Base-by-base conservation (phyloP, 2,329 filamentous ascomycete genomes). In the Lizonia empirigonia region DNA sequence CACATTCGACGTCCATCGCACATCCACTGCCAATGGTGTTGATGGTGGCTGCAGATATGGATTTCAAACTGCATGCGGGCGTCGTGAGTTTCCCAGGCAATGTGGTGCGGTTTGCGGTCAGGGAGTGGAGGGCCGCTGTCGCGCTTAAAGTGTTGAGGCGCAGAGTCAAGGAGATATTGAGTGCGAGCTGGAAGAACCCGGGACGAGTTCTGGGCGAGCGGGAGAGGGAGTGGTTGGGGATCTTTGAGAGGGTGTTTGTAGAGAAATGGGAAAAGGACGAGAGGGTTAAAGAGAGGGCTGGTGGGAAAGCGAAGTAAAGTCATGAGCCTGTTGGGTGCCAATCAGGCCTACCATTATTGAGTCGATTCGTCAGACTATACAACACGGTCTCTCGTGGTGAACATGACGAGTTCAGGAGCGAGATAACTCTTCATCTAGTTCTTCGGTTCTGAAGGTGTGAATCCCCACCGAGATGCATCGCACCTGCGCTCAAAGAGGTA, bases 101-200 rank as follows among this genome's bases (percentile, higher is more conserved):
- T 69, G 83, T 92, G 23, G 83, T 93, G 39, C 84, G 90, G 39
- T 96, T 97, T 69, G 84, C 88, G 18, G 82, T 95, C 1, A 82
- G 86, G 4, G 89, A 96, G 68, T 97, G 93, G 92, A 95, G 92
- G 75, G 87, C 87, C 0, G 87, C 94, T 81, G 83, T 96, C 27
- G 91, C 88, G n/a, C 77, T 99, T 66, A 97, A 97, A 74, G 84
- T 86, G 5, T 77, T 97, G 44, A 84, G 91, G 16, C 78, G 80
- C 2, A 82, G 88, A 20, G 78, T 96, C 15, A 85, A 87, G 58
- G 91, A 96, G 59, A 83, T 95, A 32, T 78, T 96, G 37, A 84
- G 84, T 1, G 80, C 82, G 23, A 82, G 84, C 18, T 91, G 95
- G 76, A 88, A 85, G 72, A 72, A 68, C 32, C 75, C 77, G 4